Evolutionary conservation across 2,329 filamentous ascomycete species (phyloP).

Genomic region (Neofusicoccum kwambonambiense): DNA sequence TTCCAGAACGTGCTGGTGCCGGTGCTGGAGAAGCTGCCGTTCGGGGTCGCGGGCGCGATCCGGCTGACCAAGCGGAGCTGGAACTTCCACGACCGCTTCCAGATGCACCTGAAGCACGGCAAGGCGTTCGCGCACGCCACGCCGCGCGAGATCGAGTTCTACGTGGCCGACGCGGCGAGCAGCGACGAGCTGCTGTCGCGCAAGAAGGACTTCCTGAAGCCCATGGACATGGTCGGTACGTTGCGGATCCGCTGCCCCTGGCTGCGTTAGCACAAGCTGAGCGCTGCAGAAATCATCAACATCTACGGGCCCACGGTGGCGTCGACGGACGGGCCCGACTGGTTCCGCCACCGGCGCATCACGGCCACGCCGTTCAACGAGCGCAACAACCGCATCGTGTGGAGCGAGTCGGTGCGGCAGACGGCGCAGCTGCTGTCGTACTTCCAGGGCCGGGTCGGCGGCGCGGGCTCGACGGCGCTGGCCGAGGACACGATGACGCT

Average conservation of each 20-base stretch:
- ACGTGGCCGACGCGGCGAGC: constrained; percentile 20
- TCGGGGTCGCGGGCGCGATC: neutral
- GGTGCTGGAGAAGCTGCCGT: neutral
- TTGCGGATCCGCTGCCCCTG: neutral
- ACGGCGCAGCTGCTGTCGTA: constrained; percentile 23
- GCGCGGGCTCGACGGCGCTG: neutral
- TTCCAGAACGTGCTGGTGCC: neutral
- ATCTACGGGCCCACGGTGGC: neutral
- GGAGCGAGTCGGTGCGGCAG: constrained; percentile 23
- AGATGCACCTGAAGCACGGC: constrained; percentile 21
- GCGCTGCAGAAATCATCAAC: neutral
- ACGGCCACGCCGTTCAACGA: constrained; percentile 28
- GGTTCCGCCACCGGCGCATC: constrained; percentile 28
- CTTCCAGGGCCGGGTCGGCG: neutral
- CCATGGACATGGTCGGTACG: constrained; percentile 7
- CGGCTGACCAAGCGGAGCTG: constrained; percentile 9
- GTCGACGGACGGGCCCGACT: constrained; percentile 23
- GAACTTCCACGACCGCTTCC: constrained; percentile 21
- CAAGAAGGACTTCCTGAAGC: constrained; percentile 5
- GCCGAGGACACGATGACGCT: constrained; percentile 35
- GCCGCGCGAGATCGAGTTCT: constrained; percentile 21
- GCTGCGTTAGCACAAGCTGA: too few species aligned
- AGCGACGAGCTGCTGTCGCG: constrained; percentile 21
- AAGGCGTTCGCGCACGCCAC: constrained; percentile 21
- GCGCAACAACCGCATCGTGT: constrained; percentile 29